Conservation (phyloP, 495 filamentous ascomycete genomes). For the Penicillium bialowiezense region DNA sequence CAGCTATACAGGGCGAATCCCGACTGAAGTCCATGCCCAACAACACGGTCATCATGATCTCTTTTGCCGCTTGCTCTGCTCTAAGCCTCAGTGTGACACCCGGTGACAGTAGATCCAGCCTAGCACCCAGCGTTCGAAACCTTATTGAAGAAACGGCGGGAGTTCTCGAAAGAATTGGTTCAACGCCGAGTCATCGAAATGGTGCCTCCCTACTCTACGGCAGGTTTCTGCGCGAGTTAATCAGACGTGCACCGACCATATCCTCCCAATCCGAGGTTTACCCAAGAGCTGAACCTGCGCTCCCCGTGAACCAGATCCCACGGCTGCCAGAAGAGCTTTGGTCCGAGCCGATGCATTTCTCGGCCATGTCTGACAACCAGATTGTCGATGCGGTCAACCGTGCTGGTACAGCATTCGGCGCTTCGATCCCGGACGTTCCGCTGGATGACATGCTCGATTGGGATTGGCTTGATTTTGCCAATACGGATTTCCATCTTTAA, state of each 20-base stretch:
- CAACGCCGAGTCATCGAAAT: constrained; percentile 59
- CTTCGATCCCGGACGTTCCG: constrained; percentile 49
- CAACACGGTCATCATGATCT: constrained; percentile 75
- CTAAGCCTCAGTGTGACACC: constrained; percentile 60
- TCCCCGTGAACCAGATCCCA: constrained; percentile 10
- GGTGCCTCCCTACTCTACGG: constrained; percentile 62
- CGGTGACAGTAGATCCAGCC: constrained; percentile 48
- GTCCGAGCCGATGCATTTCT: constrained; percentile 60
- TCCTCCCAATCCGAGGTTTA: constrained; percentile 9
- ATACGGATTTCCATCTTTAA: constrained; percentile 38
- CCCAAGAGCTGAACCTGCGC: constrained; percentile 5
- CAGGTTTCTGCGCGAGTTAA: constrained; percentile 57
- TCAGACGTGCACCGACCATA: constrained; percentile 36
- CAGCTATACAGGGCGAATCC: constrained; percentile 67
- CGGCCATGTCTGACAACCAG: constrained; percentile 65
- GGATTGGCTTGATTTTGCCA: constrained; percentile 61
- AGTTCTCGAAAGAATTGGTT: constrained; percentile 66
- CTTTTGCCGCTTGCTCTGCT: constrained; percentile 69
- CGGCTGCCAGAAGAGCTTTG: constrained; percentile 32
- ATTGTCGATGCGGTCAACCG: constrained; percentile 61
- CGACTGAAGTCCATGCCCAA: constrained; percentile 73
- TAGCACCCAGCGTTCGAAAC: constrained; percentile 64
- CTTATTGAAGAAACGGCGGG: constrained; percentile 68
- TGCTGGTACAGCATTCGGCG: constrained; percentile 54
- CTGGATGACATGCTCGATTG: constrained; percentile 54